phyloP scores from a whole-genome alignment of 208 protist genomes.

The Leptomonas seymouri region DNA sequence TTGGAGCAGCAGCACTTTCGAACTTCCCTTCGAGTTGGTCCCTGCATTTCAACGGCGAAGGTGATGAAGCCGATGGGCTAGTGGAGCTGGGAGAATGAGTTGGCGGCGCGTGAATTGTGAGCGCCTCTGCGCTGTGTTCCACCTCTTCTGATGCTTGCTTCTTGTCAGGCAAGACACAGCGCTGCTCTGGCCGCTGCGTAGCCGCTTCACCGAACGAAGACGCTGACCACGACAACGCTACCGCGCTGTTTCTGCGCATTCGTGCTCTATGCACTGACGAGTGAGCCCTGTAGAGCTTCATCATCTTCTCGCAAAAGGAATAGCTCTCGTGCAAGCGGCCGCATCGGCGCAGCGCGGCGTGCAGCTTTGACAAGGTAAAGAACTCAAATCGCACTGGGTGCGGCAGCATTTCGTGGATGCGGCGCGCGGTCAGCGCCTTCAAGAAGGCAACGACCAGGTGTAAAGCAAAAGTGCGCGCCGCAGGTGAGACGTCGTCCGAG shows the following conservation, averaged over 20 bases:
- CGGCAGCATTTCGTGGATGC: conserved; percentile 41
- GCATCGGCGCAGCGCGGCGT: conserved; percentile 52
- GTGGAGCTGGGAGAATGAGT: too few relatives aligned
- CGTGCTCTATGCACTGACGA: conserved; percentile 38
- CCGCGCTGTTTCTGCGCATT: background rate
- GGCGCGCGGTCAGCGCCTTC: conserved; percentile 64
- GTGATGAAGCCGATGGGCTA: too few relatives aligned
- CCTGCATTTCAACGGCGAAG: background rate
- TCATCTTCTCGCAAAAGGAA: conserved; percentile 57
- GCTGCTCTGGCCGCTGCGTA: background rate
- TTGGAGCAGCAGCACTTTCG: background rate
- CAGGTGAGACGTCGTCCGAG: conserved; percentile 21
- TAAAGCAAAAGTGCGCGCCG: conserved; percentile 15
- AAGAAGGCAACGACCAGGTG: conserved; percentile 66
- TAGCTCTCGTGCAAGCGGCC: conserved; percentile 65
- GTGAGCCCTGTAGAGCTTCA: conserved; percentile 60
- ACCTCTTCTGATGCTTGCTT: too few relatives aligned
- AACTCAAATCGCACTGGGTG: conserved; percentile 64
- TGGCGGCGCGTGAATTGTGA: too few relatives aligned
- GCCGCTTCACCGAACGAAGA: background rate
- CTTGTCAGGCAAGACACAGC: too few relatives aligned
- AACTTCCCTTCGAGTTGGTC: background rate
- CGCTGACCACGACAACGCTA: background rate
- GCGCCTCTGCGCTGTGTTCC: too few relatives aligned
- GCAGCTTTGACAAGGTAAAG: conserved; percentile 63